These are phyloP conservation scores for Xanthoconium separans DNA, from an alignment of 1,284 basidiomycete species.

Conservation along the genomic window DNA sequence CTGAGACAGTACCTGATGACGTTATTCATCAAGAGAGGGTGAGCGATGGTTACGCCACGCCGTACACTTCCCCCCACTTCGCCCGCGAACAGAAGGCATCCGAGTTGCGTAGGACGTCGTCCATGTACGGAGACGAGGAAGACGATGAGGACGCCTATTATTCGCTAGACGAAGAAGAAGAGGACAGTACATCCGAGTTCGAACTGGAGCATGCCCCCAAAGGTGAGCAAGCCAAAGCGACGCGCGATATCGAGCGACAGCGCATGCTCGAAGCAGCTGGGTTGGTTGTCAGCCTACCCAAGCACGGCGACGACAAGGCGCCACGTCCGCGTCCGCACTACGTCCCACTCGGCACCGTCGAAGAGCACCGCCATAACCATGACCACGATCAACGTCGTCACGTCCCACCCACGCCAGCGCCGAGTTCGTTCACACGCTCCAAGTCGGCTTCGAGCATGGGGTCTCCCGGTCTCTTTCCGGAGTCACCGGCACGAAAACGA, in stretches of 20 bases:
- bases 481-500: conserved; percentile 32
- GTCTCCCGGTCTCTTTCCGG: not conserved
- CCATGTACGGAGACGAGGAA: conserved; percentile 31
- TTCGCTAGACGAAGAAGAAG: conserved; percentile 55
- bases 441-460: conserved; percentile 8
- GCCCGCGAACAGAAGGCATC: not conserved
- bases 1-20: not conserved
- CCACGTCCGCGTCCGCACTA: not conserved
- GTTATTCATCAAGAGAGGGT: conserved; percentile 8
- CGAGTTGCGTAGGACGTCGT: conserved; percentile 12
- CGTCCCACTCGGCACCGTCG: not conserved
- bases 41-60: conserved; percentile 27
- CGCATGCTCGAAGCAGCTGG: conserved; percentile 88
- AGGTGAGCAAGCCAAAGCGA: conserved; percentile 44
- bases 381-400: not conserved
- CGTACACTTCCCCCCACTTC: conserved; percentile 20
- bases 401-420: not conserved
- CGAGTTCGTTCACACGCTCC: conserved; percentile 1
- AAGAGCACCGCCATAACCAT: not conserved
- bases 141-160: conserved; percentile 50
- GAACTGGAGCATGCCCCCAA: conserved; percentile 36
- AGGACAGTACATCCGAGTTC: conserved; percentile 4
- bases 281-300: conserved; percentile 65
- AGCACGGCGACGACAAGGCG: conserved; percentile 9
- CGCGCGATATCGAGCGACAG: conserved; percentile 74